Conservation (phyloP, 495 filamentous ascomycete species). For the Aspergillus carlsbadensis region DNA sequence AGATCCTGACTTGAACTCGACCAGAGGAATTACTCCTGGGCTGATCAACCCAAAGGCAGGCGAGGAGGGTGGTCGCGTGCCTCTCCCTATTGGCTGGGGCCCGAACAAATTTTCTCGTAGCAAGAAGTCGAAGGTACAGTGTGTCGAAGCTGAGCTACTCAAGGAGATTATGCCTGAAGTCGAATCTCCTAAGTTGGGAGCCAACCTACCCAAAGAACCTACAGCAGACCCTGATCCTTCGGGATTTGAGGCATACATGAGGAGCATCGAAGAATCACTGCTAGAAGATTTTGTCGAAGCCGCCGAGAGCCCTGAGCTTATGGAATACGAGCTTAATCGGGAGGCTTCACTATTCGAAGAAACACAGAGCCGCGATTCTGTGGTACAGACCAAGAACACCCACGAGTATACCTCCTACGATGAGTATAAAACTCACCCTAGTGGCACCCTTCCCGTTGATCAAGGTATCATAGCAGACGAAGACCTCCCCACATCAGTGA, state of each 20-base stretch:
- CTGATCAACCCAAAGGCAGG: constrained; percentile 21
- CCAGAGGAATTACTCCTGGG: constrained; percentile 31
- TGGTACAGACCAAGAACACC: neutral
- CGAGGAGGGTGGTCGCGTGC: constrained; percentile 18
- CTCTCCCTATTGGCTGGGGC: constrained; percentile 2
- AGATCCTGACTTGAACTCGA: constrained; percentile 20
- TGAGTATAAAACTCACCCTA: neutral
- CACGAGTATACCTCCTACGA: neutral
- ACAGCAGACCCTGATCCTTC: too few relatives aligned
- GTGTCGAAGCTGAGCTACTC: too few relatives aligned
- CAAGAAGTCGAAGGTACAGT: too few relatives aligned
- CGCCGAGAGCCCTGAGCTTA: neutral
- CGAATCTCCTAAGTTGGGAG: too few relatives aligned
- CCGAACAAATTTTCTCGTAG: neutral
- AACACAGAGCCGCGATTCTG: neutral
- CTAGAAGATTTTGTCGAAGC: neutral
- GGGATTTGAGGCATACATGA: too few relatives aligned
- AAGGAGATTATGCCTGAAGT: too few relatives aligned
- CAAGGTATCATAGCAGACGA: constrained; percentile 3
- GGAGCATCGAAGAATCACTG: too few relatives aligned
- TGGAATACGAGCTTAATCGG: neutral
- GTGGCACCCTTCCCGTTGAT: neutral
- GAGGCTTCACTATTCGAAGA: too few relatives aligned
- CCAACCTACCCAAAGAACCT: too few relatives aligned
- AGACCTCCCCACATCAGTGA: constrained; percentile 1